Conservation (phyloP, 208 protist species). For the Wallacemonas sp. region DNA sequence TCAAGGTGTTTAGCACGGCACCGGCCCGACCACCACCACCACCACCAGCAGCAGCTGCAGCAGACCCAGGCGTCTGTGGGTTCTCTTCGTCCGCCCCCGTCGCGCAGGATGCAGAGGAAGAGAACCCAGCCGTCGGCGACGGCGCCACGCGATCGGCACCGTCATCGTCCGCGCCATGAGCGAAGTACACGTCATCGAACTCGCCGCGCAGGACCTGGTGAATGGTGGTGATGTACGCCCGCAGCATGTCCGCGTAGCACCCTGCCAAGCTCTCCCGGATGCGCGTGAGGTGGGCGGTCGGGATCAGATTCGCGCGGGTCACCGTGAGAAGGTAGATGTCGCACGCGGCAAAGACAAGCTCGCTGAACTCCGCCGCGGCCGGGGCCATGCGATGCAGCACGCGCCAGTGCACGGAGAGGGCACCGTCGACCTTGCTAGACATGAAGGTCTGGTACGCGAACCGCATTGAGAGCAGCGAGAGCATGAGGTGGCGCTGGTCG, state of each 20-base stretch:
- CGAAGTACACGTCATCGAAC: slow-evolving; percentile 1
- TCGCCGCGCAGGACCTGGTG: slow-evolving; percentile 61
- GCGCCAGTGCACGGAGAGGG: slow-evolving; percentile 83
- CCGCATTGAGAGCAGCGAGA: slow-evolving; percentile 78
- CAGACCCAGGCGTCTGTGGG: too few relatives aligned
- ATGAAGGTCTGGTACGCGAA: slow-evolving; percentile 85
- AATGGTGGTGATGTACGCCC: slow-evolving; percentile 74
- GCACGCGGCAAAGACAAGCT: slow-evolving; percentile 67
- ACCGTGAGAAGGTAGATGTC: slow-evolving; percentile 79
- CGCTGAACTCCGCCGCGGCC: slow-evolving; percentile 59
- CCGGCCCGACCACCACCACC: not conserved
- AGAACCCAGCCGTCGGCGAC: too few relatives aligned
- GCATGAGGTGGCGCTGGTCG: slow-evolving; percentile 59
- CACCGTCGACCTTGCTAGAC: slow-evolving; percentile 52
- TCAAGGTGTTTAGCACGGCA: too few relatives aligned
- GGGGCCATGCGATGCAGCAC: slow-evolving; percentile 79
- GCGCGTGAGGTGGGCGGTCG: slow-evolving; percentile 69
- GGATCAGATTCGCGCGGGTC: slow-evolving; percentile 66
- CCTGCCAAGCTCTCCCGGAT: slow-evolving; percentile 72
- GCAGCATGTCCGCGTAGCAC: slow-evolving; percentile 56
- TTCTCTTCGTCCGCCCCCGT: too few relatives aligned
- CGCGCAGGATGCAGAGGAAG: too few relatives aligned
- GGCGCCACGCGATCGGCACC: too few relatives aligned
- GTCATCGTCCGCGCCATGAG: too few relatives aligned
- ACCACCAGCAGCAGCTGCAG: too few relatives aligned